These are phyloP conservation scores for Plenodomus lindquistii DNA, from an alignment of 2,329 filamentous ascomycete genomes.

Conservation along the genomic window DNA sequence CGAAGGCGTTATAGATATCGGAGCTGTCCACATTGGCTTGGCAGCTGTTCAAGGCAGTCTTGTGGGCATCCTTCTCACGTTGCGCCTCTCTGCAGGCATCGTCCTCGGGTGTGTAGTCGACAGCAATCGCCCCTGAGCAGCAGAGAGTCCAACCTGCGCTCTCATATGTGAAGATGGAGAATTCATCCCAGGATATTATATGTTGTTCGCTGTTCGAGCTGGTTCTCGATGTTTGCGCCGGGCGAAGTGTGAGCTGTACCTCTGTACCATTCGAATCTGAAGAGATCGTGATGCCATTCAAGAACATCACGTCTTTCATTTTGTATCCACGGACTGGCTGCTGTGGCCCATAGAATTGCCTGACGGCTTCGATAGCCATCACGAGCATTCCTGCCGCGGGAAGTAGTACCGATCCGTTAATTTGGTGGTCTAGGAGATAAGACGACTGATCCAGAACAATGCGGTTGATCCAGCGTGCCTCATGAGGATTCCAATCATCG, in stretches of 20 bases:
- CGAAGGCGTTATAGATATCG: slow-evolving; percentile 14
- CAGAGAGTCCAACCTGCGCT: slow-evolving; percentile 28
- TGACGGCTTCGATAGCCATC: slow-evolving; percentile 31
- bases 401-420: slow-evolving; percentile 20
- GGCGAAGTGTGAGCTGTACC: slow-evolving; percentile 13
- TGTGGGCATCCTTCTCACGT: not conserved
- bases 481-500: slow-evolving; percentile 13
- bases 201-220: not conserved
- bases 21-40: slow-evolving; percentile 1
- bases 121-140: slow-evolving; percentile 19
- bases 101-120: slow-evolving; percentile 4
- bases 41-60: slow-evolving; percentile 1
- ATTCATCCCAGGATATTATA: slow-evolving; percentile 3
- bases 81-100: not conserved
- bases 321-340: slow-evolving; percentile 1
- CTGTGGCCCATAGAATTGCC: slow-evolving; percentile 1
- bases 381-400: slow-evolving; percentile 32
- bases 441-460: slow-evolving; percentile 13
- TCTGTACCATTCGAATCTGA: slow-evolving; percentile 10
- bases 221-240: not conserved
- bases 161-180: slow-evolving; percentile 14
- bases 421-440: slow-evolving; percentile 31
- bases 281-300: slow-evolving; percentile 4
- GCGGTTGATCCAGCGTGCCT: slow-evolving; percentile 21
- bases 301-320: slow-evolving; percentile 10